Conservation (phyloP, 345 rosid species). For the Balakata baccata region DNA sequence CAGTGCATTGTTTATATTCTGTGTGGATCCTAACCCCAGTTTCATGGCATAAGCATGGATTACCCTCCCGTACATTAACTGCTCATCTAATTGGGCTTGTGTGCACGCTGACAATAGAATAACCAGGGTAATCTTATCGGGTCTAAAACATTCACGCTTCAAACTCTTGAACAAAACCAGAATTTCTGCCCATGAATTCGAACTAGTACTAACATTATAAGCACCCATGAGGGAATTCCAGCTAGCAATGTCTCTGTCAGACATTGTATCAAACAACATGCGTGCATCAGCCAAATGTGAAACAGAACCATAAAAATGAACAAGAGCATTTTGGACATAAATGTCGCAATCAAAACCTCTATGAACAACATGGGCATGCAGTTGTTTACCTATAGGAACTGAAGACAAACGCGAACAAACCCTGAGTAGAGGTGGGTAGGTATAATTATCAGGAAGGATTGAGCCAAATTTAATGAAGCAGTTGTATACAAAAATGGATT, state of each 20-base stretch:
- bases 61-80: conserved; percentile 17
- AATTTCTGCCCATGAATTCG: not conserved
- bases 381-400: conserved; percentile 10
- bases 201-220: conserved; percentile 1
- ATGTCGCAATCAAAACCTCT: conserved; percentile 16
- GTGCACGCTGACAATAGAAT: conserved; percentile 23
- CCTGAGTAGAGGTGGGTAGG: conserved; percentile 23
- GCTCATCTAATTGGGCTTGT: conserved; percentile 8
- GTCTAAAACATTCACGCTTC: conserved; percentile 3
- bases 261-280: conserved; percentile 18
- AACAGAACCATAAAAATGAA: conserved; percentile 14
- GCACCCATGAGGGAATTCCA: conserved; percentile 30
- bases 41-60: conserved; percentile 25
- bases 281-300: not conserved
- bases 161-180: conserved; percentile 21
- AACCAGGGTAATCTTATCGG: conserved; percentile 21
- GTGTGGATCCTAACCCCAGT: conserved; percentile 16
- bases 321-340: conserved; percentile 24
- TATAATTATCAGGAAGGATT: conserved; percentile 16
- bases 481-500: conserved; percentile 24
- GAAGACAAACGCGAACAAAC: conserved; percentile 21
- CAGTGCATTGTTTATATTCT: conserved; percentile 26
- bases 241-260: conserved; percentile 16
- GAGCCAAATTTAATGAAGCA: not conserved
- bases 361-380: conserved; percentile 21